Percentiles rank a stretch among this genome's conserved stretches.
These are phyloP conservation scores for Agaricus sinodeliciosus DNA, from an alignment of 768 basidiomycete genomes.

Conservation along the genomic window DNA sequence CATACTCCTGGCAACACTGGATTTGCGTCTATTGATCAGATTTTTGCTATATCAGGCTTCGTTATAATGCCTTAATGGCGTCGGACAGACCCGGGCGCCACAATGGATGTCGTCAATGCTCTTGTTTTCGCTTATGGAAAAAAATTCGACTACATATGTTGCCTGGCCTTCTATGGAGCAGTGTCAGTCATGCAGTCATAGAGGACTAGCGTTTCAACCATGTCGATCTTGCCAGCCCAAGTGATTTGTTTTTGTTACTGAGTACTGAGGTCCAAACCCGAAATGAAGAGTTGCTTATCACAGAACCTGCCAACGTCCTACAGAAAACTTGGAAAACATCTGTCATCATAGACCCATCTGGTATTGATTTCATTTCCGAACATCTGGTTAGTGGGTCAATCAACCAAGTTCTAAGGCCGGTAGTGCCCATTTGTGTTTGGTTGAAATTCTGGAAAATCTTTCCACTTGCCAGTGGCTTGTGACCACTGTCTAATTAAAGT, in stretches of 20 bases:
- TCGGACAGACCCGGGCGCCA: too few species aligned
- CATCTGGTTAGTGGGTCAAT: background rate
- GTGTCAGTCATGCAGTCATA: background rate
- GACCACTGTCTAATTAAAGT: background rate
- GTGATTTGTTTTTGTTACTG: background rate
- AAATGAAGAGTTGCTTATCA: background rate
- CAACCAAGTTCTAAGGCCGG: background rate
- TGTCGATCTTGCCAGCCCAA: background rate
- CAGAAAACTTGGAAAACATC: background rate
- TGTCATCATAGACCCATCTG: background rate
- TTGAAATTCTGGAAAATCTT: background rate
- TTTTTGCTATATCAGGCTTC: background rate
- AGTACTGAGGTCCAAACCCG: background rate
- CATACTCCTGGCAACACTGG: background rate
- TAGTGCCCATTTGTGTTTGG: too few species aligned
- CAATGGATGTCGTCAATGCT: too few species aligned
- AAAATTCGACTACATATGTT: background rate
- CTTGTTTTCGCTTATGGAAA: background rate
- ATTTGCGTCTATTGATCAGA: background rate
- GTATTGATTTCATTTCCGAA: slow-evolving; percentile 1
- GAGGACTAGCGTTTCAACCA: background rate
- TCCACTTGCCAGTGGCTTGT: background rate
- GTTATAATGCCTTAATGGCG: background rate
- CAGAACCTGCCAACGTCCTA: background rate
- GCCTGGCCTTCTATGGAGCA: background rate